Base-by-base conservation (phyloP, 768 basidiomycete species). In the Roridomyces roridus region DNA sequence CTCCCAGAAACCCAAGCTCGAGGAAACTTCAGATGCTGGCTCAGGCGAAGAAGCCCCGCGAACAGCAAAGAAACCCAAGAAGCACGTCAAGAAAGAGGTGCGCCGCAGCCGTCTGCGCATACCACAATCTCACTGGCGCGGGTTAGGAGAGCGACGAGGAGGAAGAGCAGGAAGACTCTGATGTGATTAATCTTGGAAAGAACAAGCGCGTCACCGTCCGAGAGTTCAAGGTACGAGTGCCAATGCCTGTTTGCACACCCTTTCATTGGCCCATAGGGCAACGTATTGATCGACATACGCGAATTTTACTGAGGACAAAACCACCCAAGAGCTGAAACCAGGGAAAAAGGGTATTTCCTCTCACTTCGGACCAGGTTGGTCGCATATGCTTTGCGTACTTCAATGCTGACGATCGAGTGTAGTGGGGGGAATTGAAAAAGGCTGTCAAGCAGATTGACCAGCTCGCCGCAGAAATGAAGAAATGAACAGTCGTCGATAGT, bases 291-390 rank as follows among this genome's bases (percentile, higher is more conserved):
- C 23, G 89, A 92, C 65, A 90, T 93, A 49, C 84, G 91, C 36
- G 89, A 93, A 68, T 93, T 80, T 63, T 94, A 89, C 50, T n/a
- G 77, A 64, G 9, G 65, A 71, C 10, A 60, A 59, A 76, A 72
- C 7, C 72, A 55, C 81, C 1, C 70, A 69, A 0, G 84, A 86
- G 6, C 79, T 83, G 60, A 91, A 88, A 59, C 91, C 92, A 0
- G 89, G 90, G 0, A 93, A 91, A 71, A 94, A 92, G 64, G 92
- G 91, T 9, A 89, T 93, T 47, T 81, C 87, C n/a, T 0, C 75
- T 94, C 24, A 69, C 74, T 14, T 43, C 74, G 3, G 90, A 92
- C 18, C 89, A 91, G 79, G 88, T 88, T 59, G 42, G 74, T 66
- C 6, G 6, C 15, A 9, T 28, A 23, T 45, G 42, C 31, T 15